Percentiles rank a stretch among this genome's conserved stretches.
These are phyloP conservation scores for Jasminum sambac DNA, from an alignment of 257 asterid species.

Conservation along the genomic window DNA sequence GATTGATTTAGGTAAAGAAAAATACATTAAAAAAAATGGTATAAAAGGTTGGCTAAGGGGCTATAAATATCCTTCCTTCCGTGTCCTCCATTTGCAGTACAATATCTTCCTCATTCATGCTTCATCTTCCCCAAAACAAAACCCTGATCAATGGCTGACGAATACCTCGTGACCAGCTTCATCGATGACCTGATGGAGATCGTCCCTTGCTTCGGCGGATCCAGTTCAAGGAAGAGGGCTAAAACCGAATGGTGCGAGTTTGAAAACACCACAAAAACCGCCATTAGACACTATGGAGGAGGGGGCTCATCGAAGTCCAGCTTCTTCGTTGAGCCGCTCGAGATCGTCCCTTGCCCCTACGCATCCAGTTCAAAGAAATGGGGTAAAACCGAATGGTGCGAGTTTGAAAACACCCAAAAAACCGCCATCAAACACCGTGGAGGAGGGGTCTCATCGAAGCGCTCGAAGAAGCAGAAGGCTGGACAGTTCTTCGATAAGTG, in stretches of 20 bases:
- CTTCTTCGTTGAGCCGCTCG: not conserved
- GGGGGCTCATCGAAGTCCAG: no score
- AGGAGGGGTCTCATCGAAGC: conserved; percentile 16
- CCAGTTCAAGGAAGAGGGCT: not conserved
- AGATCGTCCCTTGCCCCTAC: not conserved
- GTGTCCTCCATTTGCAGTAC: no score
- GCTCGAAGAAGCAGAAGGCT: not conserved
- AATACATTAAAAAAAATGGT: no score
- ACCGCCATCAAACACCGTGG: conserved; percentile 7
- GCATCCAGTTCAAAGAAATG: not conserved
- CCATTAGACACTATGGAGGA: conserved; percentile 9
- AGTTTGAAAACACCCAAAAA: conserved; percentile 13
- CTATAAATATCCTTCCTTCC: no score
- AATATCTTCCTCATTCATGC: no score
- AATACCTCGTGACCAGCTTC: not conserved
- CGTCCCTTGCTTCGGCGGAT: not conserved
- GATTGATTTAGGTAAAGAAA: no score
- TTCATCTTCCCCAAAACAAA: not conserved
- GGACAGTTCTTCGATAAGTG: conserved; percentile 19
- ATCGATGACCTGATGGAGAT: not conserved
- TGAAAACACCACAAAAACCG: conserved; percentile 16
- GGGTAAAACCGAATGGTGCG: not conserved
- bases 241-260: not conserved
- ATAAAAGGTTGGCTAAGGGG: no score
- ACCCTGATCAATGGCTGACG: not conserved